Evolutionary conservation across 192 early-diverging fungal species (phyloP), one percentile per base, ranked within the genome.

Genomic region (Backusella macrospora): DNA sequence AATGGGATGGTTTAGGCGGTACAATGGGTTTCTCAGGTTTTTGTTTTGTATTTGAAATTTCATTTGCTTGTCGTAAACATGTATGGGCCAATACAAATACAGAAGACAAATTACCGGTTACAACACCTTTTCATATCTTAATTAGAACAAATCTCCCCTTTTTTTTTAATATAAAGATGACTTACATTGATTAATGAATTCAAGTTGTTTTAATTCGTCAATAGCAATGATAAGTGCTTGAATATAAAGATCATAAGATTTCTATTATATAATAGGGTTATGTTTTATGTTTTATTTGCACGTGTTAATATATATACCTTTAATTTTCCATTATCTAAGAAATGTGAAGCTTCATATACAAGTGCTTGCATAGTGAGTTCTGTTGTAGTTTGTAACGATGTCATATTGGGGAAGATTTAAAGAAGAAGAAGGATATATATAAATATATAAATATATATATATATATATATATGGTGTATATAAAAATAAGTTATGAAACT

Each of bases 121-220:
- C 44, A 46, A 65, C 38, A 16, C 38, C 63, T 65, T 13, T 64
- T 13, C 34, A 39, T 5, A 16, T n/a, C 5, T 29, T 34, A 8
- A 39, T 64, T 34, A 64, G 34, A 7, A n/a, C 18, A 38, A 26
- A 38, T 64, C 63, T 65, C 63, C 16, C 9, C 16, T 18, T 52
- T 21, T 15, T 18, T 66, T 43, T 26, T 45, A 29, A 65, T 47
- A 23, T 26, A 13, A 23, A 14, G 14, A 65, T 21, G 43, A 80
- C 78, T 74, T 79, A 82, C 86, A 78, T 68, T 87, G 78, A 73
- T 84, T 79, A 65, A 83, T 72, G 68, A 85, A 85, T 73, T 82
- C 82, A 55, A 85, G 77, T 34, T 76, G 79, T 67, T 82, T 73
- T 14, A 87, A 70, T 16, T 87, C 82, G 37, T 79, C 78, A 15